phyloP scores from a whole-genome alignment of 768 basidiomycete species.

The Scleroderma citrinum region DNA sequence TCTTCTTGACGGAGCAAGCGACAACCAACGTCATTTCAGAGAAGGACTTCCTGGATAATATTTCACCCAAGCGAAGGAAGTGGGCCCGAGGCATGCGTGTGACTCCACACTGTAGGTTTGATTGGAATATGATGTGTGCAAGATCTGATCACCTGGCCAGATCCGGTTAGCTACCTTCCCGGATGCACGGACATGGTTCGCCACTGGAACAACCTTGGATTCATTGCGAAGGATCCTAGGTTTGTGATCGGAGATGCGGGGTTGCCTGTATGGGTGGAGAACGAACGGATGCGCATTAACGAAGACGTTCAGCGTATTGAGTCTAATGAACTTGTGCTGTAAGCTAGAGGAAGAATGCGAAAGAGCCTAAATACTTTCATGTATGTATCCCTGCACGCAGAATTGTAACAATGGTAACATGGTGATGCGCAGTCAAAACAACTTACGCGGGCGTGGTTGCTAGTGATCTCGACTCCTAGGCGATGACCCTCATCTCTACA shows the following conservation, averaged over 20 bases:
- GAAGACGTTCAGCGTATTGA: no score
- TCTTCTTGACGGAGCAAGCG: neutral
- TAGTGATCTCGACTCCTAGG: no score
- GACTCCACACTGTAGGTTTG: neutral
- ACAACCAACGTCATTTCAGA: neutral
- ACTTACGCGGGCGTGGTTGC: no score
- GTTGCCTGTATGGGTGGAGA: constrained; percentile 2
- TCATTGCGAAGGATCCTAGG: constrained; percentile 3
- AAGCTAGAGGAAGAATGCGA: neutral
- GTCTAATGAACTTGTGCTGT: neutral
- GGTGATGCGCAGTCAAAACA: no score
- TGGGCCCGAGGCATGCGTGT: constrained; percentile 5
- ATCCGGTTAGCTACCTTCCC: constrained; percentile 5
- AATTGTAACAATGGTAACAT: no score
- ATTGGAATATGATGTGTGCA: neutral
- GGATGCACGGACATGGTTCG: constrained; percentile 16
- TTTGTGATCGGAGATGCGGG: neutral
- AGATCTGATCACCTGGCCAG: neutral
- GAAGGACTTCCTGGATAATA: neutral
- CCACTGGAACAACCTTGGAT: constrained; percentile 14
- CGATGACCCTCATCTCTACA: no score
- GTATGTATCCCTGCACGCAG: no score
- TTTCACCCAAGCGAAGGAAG: neutral
- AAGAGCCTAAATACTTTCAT: no score
- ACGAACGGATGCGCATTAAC: neutral